Evolutionary conservation across 768 basidiomycete genomes (phyloP).

Genomic region (Chalciporus sphaerocephalus): DNA sequence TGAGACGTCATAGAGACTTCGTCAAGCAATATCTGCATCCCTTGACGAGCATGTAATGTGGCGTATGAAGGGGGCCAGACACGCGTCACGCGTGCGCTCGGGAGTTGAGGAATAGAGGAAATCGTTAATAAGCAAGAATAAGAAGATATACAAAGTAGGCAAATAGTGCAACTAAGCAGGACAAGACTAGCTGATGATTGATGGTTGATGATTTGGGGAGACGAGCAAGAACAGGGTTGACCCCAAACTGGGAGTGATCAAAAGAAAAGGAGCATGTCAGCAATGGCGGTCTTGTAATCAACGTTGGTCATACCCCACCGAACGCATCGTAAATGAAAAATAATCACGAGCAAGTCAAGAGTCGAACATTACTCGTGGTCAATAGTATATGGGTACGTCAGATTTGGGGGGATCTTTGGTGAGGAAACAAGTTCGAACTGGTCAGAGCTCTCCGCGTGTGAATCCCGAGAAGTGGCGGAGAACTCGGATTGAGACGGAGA

Average conservation of each 20-base stretch:
- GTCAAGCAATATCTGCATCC: not conserved
- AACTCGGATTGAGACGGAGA: slow-evolving; percentile 29
- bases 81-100: slow-evolving; percentile 21
- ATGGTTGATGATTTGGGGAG: slow-evolving; percentile 7
- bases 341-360: slow-evolving; percentile 14
- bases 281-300: slow-evolving; percentile 6
- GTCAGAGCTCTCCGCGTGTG: slow-evolving; percentile 38
- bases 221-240: slow-evolving; percentile 4
- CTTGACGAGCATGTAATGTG: slow-evolving; percentile 9
- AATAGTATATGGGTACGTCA: slow-evolving; percentile 55
- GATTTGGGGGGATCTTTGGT: slow-evolving; percentile 40
- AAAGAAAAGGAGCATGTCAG: slow-evolving; percentile 11
- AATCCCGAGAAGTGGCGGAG: slow-evolving; percentile 21
- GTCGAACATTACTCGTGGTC: slow-evolving; percentile 37
- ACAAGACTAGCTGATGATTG: slow-evolving; percentile 14
- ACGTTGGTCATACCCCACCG: slow-evolving; percentile 3
- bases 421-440: slow-evolving; percentile 64
- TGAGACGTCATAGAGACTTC: not conserved
- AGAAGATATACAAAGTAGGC: slow-evolving; percentile 15
- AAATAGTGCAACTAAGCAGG: slow-evolving; percentile 13
- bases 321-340: slow-evolving; percentile 14
- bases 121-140: slow-evolving; percentile 10
- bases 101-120: slow-evolving; percentile 10
- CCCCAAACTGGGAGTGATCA: slow-evolving; percentile 7
- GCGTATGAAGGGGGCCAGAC: slow-evolving; percentile 11